Conservation (phyloP, 768 basidiomycete genomes). For the Pulveroboletus sp. region DNA sequence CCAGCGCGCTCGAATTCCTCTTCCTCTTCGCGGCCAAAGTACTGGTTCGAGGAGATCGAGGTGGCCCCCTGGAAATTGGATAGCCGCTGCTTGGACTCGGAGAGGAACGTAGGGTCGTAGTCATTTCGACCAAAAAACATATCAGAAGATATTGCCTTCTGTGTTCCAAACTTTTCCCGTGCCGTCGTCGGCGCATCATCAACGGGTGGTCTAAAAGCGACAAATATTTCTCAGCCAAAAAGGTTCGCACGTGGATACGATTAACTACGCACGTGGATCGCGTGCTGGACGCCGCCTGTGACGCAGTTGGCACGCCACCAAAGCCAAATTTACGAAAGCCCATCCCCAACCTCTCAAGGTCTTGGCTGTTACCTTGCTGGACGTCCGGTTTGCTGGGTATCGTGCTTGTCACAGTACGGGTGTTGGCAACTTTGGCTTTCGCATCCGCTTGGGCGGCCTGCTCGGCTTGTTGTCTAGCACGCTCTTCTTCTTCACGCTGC, state of each 20-base stretch:
- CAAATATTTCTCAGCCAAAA: not conserved
- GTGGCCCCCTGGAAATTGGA: conserved; percentile 88
- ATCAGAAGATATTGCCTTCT: conserved; percentile 97
- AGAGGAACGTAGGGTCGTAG: conserved; percentile 70
- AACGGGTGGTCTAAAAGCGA: conserved; percentile 19
- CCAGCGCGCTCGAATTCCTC: conserved; percentile 40
- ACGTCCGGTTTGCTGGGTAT: conserved; percentile 30
- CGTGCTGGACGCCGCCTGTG: conserved; percentile 50
- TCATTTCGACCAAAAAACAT: conserved; percentile 92
- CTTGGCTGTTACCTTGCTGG: conserved; percentile 43
- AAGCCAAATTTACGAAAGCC: conserved; percentile 82
- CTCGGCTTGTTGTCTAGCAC: conserved; percentile 60
- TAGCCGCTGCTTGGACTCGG: conserved; percentile 80
- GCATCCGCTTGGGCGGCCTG: conserved; percentile 32
- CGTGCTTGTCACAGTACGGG: conserved; percentile 21
- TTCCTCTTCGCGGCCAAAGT: conserved; percentile 94
- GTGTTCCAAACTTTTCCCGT: conserved; percentile 85
- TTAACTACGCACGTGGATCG: conserved; percentile 33
- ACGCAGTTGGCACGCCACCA: conserved; percentile 70
- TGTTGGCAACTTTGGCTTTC: conserved; percentile 29
- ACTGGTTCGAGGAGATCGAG: conserved; percentile 91
- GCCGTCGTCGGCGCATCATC: conserved; percentile 77
- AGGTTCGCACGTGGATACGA: not conserved
- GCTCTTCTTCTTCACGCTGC: conserved; percentile 79
- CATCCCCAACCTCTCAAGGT: conserved; percentile 59